phyloP scores from a whole-genome alignment of 768 basidiomycete species.

The Boletus pseudopeckii region DNA sequence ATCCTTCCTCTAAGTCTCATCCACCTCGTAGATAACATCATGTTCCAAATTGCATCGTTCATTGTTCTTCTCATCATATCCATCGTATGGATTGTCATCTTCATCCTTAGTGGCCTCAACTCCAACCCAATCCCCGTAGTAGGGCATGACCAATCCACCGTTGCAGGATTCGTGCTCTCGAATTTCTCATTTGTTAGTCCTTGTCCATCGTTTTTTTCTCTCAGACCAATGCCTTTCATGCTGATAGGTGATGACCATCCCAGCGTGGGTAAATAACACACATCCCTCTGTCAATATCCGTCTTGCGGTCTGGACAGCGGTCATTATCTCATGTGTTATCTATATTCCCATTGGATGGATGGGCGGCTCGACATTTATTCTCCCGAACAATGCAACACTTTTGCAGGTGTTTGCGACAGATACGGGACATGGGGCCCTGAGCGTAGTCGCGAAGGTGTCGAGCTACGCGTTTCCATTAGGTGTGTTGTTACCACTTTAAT shows the following conservation, averaged over 20 bases:
- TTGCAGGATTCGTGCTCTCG: slow-evolving; percentile 23
- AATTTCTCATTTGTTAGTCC: slow-evolving; percentile 25
- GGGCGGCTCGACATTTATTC: slow-evolving; percentile 15
- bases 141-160: slow-evolving; percentile 19
- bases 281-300: slow-evolving; percentile 23
- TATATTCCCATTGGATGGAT: slow-evolving; percentile 25
- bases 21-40: slow-evolving; percentile 23
- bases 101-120: slow-evolving; percentile 9
- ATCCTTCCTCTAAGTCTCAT: slow-evolving; percentile 24
- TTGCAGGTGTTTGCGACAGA: slow-evolving; percentile 15
- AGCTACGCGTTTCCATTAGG: slow-evolving; percentile 23
- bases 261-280: slow-evolving; percentile 26
- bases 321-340: slow-evolving; percentile 23
- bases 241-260: slow-evolving; percentile 21
- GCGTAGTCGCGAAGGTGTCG: slow-evolving; percentile 9
- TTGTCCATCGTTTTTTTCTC: neutral
- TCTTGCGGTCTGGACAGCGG: slow-evolving; percentile 19
- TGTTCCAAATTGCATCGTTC: slow-evolving; percentile 24
- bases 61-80: slow-evolving; percentile 19
- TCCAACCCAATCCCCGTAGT: slow-evolving; percentile 10
- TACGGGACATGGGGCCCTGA: neutral
- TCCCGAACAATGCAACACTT: slow-evolving; percentile 9
- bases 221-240: neutral
- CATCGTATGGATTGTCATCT: slow-evolving; percentile 18
- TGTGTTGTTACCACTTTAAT: neutral